Conservation (phyloP, 2,329 filamentous ascomycete species). For the Aspergillus ustus region DNA sequence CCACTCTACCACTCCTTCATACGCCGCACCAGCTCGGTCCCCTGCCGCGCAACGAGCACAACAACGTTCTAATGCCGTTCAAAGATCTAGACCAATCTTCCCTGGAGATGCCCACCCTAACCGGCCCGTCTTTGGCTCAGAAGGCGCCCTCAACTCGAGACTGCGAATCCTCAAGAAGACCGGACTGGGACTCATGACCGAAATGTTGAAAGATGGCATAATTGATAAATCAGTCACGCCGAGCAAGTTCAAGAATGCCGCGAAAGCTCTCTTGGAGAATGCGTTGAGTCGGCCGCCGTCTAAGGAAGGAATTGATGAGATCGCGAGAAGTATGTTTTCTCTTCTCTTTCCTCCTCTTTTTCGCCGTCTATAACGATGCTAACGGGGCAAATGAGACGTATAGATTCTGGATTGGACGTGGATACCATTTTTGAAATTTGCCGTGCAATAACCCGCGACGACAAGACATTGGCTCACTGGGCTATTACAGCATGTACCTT, state of each 20-base stretch:
- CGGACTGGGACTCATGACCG: not conserved
- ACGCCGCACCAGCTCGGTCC: conserved; percentile 11
- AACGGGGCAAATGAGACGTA: not conserved
- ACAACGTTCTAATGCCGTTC: not conserved
- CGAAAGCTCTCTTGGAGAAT: conserved; percentile 20
- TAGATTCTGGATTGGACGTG: conserved; percentile 23
- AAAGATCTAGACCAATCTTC: not conserved
- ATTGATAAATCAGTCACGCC: conserved; percentile 17
- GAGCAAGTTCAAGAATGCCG: conserved; percentile 23
- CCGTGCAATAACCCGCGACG: conserved; percentile 4
- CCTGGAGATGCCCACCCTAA: conserved; percentile 5
- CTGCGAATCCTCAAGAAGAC: conserved; percentile 6
- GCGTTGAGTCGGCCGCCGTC: conserved; percentile 18
- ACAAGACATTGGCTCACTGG: conserved; percentile 26
- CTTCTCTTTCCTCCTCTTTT: not conserved
- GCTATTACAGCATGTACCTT: conserved; percentile 24
- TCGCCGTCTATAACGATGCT: not conserved
- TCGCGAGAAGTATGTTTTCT: conserved; percentile 16
- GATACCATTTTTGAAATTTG: conserved; percentile 33
- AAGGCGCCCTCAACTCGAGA: conserved; percentile 1
- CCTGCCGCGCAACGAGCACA: conserved; percentile 17
- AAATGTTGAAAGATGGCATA: conserved; percentile 4
- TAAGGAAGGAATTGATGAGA: conserved; percentile 11
- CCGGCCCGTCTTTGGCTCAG: not conserved
- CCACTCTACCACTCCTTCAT: conserved; percentile 17